Base-by-base conservation (phyloP, 345 rosid genomes). In the Eucalyptus urophylla region DNA sequence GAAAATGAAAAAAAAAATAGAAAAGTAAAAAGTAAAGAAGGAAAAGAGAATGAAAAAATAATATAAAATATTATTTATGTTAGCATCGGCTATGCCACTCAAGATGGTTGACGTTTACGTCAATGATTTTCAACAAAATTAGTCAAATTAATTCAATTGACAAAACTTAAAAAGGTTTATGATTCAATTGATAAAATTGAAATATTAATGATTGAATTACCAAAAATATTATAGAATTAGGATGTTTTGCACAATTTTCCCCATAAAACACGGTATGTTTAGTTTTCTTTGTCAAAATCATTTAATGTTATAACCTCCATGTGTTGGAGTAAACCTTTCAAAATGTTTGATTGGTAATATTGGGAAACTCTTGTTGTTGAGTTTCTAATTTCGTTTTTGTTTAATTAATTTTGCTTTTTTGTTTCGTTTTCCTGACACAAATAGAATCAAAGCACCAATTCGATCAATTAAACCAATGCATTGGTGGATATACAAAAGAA, bases 1-100 rank as follows among this genome's bases (percentile, higher is more conserved):
- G 8, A 51, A 51, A 51, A 51, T 5, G 22, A 17, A 6, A 7
- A 53, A 51, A 51, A 51, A 17, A 49, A 3, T 16, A 51, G 8
- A 53, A 53, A 53, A 53, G 8, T 53, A 53, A 56, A 56, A 22
- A 2, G 60, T 22, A 21, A 56, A 56, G 62, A 22, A 56, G 13
- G 29, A 22, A 56, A 56, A 21, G 27, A 56, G 29, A 56, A 56
- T 4, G 25, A 22, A 56, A 54, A 56, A 56, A 56, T 22, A 56
- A 21, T 56, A 22, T 56, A 21, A 56, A 56, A 22, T 1, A 56
- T 56, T 56, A 22, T 22, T 22, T 22, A 56, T 0, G 5, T 56
- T 0, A 21, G 22, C 0, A 51, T 51, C 4, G 10, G 4, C 10
- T 19, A 53, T 0, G 24, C 2, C 56, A 53, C 56, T 53, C 4